These are phyloP conservation scores for Hordeum marinum DNA, from an alignment of 176 grass and related monocot genomes.

Conservation along the genomic window DNA sequence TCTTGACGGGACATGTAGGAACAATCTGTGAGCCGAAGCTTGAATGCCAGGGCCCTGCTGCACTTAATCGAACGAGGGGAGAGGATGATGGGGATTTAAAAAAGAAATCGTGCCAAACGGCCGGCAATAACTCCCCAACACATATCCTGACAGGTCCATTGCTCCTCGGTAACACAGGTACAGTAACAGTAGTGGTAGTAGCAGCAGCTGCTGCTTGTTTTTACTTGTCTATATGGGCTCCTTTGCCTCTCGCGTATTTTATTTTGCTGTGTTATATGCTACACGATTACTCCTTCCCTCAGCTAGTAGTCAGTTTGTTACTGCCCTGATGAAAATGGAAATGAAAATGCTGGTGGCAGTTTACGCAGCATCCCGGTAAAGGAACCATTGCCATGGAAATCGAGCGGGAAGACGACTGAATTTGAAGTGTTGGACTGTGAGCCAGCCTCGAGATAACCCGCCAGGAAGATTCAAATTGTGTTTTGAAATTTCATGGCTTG, in stretches of 20 bases:
- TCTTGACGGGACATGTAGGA: background rate
- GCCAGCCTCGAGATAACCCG: background rate
- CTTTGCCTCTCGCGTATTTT: too few relatives aligned
- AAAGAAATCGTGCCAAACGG: background rate
- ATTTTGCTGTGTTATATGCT: background rate
- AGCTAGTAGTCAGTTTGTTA: background rate
- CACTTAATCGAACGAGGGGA: slow-evolving; percentile 9
- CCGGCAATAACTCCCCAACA: background rate
- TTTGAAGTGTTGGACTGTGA: background rate
- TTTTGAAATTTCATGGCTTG: too few relatives aligned
- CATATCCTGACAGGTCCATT: background rate
- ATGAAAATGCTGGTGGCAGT: background rate
- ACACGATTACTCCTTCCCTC: background rate
- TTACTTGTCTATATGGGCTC: background rate
- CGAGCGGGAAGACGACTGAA: background rate
- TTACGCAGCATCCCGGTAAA: background rate
- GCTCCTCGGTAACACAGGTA: background rate
- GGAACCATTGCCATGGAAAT: background rate
- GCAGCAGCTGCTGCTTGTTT: too few relatives aligned
- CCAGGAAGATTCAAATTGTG: background rate
- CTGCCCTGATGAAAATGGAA: background rate
- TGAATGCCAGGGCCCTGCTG: background rate
- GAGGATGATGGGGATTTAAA: background rate
- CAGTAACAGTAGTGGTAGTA: background rate
- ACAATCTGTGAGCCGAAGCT: background rate